Base-by-base conservation (phyloP, 2,329 filamentous ascomycete species). In the Huntiella savannae region DNA sequence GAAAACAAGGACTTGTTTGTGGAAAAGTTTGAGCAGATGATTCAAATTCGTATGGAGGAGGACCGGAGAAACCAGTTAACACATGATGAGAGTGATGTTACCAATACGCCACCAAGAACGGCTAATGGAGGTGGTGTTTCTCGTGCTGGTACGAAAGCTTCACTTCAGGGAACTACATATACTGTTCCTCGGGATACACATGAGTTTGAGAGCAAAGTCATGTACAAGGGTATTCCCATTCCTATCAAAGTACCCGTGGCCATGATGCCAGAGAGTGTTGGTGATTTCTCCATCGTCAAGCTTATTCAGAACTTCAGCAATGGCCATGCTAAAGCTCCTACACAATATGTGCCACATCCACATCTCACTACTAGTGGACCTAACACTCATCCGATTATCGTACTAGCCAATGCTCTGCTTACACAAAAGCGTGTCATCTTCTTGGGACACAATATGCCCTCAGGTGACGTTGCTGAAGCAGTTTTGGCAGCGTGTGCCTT, bases 351-450 rank as follows among this genome's bases (percentile, higher is more conserved):
- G 4, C 67, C 86, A 38, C 91, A 98, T 60, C 77, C 87, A 8
- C 91, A 98, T 60, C 73, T 98, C 12, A 98, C 91, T 1, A 96
- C 88, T 3, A 87, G 82, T 57, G 91, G 91, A 3, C 71, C 82
- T 11, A 79, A 73, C 54, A 98, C 91, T 0, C 91, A 98, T 59
- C 91, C 91, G 0, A 84, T 98, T 53, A 87, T 96, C 51, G 83
- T 98, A 5, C 74, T 98, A 17, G 78, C 91, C 55, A 98, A 98
- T 57, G 91, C 86, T 0, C 77, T 98, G 52, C 69, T 98, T 45
- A 98, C 91, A 0, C 88, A 98, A 58, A 98, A 98, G 63, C 78
- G 91, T 45, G 76, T 98, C 56, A 87, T 98, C 50, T 98, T 98
- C 60, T 69, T 98, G 5, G 91, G 91, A 3, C 82, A 98, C 65